phyloP scores from a whole-genome alignment of 495 filamentous ascomycete genomes.

The Viridothelium virens region DNA sequence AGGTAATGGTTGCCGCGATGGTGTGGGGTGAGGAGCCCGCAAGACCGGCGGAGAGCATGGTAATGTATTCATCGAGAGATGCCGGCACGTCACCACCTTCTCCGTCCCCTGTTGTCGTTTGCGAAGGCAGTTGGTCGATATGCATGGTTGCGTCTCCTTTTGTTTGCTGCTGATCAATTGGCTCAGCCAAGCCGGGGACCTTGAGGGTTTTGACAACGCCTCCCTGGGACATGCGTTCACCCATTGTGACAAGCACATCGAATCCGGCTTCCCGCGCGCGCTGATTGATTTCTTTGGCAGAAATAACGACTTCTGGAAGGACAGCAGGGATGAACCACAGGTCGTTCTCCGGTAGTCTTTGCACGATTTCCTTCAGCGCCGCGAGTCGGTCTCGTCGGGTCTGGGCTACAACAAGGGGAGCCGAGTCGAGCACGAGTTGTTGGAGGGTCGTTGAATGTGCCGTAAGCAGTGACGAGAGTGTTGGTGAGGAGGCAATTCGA shows the following conservation, averaged over 20 bases:
- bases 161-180: neutral
- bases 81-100: conserved; percentile 48
- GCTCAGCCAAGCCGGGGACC: conserved; percentile 70
- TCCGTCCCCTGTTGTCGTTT: no score
- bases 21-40: conserved; percentile 88
- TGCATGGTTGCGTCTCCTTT: neutral
- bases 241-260: conserved; percentile 82
- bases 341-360: conserved; percentile 61
- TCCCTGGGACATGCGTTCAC: conserved; percentile 66
- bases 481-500: conserved; percentile 69
- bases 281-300: conserved; percentile 95
- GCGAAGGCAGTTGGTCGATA: conserved; percentile 51
- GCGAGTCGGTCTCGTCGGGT: conserved; percentile 71
- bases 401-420: conserved; percentile 75
- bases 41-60: conserved; percentile 93
- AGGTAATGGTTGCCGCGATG: conserved; percentile 89
- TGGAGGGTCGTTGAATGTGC: conserved; percentile 71
- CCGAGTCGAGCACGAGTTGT: conserved; percentile 62
- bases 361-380: conserved; percentile 70
- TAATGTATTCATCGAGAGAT: conserved; percentile 89
- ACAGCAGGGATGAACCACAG: conserved; percentile 90
- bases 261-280: conserved; percentile 82
- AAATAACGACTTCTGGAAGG: conserved; percentile 85
- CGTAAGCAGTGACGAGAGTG: conserved; percentile 60
- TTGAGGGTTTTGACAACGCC: conserved; percentile 73